These are phyloP conservation scores for Dactylis glomerata DNA, from an alignment of 176 grass and related monocot genomes.

Conservation along the genomic window DNA sequence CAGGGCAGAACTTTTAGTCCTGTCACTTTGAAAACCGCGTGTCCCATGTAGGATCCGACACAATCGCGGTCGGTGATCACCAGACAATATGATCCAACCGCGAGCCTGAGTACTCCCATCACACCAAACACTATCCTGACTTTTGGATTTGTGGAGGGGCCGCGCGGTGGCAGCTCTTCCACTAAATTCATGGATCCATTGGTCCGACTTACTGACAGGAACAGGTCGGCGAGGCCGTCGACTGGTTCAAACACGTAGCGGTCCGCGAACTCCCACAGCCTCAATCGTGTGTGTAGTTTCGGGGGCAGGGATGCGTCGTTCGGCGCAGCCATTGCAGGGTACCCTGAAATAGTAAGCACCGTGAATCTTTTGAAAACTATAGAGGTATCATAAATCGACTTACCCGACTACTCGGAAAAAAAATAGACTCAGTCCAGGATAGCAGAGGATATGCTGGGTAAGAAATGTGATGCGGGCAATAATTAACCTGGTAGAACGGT, in stretches of 20 bases:
- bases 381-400: no score
- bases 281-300: slow-evolving; percentile 60
- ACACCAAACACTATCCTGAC: slow-evolving; percentile 57
- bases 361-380: no score
- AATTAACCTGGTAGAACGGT: no score
- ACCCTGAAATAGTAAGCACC: neutral
- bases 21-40: slow-evolving; percentile 68
- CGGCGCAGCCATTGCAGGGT: slow-evolving; percentile 20
- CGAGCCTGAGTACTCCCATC: slow-evolving; percentile 64
- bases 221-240: slow-evolving; percentile 53
- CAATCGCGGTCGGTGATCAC: slow-evolving; percentile 56
- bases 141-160: slow-evolving; percentile 33
- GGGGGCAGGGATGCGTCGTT: slow-evolving; percentile 8
- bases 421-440: no score
- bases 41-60: slow-evolving; percentile 59
- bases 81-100: slow-evolving; percentile 56
- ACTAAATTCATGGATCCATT: slow-evolving; percentile 61
- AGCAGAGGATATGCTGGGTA: no score
- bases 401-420: no score
- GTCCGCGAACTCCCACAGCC: slow-evolving; percentile 69
- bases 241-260: slow-evolving; percentile 66
- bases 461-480: no score
- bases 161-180: slow-evolving; percentile 48
- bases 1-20: slow-evolving; percentile 57
- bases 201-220: slow-evolving; percentile 46